A percentile compares a stretch with the other conserved stretches of the same genome.
phyloP scores from a whole-genome alignment of 2,329 filamentous ascomycete genomes.

The Gnomoniopsis smithogilvyi region DNA sequence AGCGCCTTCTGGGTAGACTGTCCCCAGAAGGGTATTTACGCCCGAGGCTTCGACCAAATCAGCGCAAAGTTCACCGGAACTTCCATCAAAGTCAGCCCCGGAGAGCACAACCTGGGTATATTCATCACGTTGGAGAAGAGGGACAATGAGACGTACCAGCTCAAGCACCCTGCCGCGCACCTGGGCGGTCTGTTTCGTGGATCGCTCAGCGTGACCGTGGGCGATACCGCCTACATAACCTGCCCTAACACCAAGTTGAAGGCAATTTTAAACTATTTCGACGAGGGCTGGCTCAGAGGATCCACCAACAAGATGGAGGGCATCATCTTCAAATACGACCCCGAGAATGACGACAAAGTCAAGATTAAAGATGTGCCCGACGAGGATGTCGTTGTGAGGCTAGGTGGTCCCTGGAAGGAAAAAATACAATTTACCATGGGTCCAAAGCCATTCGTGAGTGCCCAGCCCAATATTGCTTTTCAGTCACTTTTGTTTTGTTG shows the following conservation, averaged over 20 bases:
- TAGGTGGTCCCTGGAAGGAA: slow-evolving; percentile 85
- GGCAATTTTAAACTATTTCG: slow-evolving; percentile 86
- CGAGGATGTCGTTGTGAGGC: slow-evolving; percentile 74
- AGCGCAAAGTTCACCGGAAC: slow-evolving; percentile 98
- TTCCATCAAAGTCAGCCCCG: slow-evolving; percentile 84
- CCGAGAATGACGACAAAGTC: slow-evolving; percentile 75
- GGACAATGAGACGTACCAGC: slow-evolving; percentile 86
- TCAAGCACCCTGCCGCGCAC: slow-evolving; percentile 92
- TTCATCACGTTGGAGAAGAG: slow-evolving; percentile 82
- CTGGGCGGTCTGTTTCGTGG: slow-evolving; percentile 85
- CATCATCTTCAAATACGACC: slow-evolving; percentile 86
- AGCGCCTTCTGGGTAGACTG: slow-evolving; percentile 95
- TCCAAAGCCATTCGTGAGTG: slow-evolving; percentile 57
- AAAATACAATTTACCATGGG: slow-evolving; percentile 61
- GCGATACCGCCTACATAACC: slow-evolving; percentile 82
- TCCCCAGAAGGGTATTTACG: slow-evolving; percentile 82
- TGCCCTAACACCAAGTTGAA: slow-evolving; percentile 91
- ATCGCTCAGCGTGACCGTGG: slow-evolving; percentile 83
- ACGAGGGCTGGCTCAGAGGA: slow-evolving; percentile 92
- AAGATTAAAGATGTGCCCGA: slow-evolving; percentile 84
- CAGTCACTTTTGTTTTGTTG: not conserved
- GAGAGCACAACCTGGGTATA: slow-evolving; percentile 92
- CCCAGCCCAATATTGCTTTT: slow-evolving; percentile 18
- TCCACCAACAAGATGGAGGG: slow-evolving; percentile 90
- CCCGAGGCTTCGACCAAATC: slow-evolving; percentile 91